Evolutionary conservation across 306 rosid genomes (phyloP), one percentile per base, ranked within the genome.

Genomic region (Psophocarpus tetragonolobus): DNA sequence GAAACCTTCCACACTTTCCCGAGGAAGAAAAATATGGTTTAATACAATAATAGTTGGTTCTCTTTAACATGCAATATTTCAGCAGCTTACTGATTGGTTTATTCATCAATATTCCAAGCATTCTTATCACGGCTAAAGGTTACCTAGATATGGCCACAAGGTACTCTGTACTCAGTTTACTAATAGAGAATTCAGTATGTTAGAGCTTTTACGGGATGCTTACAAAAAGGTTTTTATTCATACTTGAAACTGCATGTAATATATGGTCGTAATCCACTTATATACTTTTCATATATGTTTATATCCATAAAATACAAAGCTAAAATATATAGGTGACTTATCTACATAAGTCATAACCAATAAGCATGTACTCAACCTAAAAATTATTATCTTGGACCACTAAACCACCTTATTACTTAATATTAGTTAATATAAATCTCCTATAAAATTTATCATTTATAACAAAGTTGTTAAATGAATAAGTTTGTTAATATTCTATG

Each of bases 111-210:
- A 81, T 95, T 50, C 98, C 97, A 58, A 89, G 95, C 87, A 87
- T 95, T 87, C 90, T 95, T 64, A 88, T 92, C 90, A 91, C 97
- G 3, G 98, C 96, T 73, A 91, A 84, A 89, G 97, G 99, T 61
- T 95, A 95, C 83, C 99, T 97, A 39, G 97, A 92, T 85, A 88
- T 92, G 23, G 97, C 96, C 64, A 91, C 96, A 36, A 88, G 99
- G 99, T 95, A 79, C 42, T 24, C 39, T 42, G 48, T 13, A 61
- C 42, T 75, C 60, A 67, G 33, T 78, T 73, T n/a, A 79, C 79
- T 6, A 27, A 80, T 58, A 23, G 18, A 44, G 11, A 82, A 35
- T 35, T 78, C 30, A 58, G 13, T 39, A 24, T 0, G 71, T 26
- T 32, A 12, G 27, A 32, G 42, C 56, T 51, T 6, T 42, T 15